Conservation (phyloP, 805 yeast genomes). For the Candida succiphila region DNA sequence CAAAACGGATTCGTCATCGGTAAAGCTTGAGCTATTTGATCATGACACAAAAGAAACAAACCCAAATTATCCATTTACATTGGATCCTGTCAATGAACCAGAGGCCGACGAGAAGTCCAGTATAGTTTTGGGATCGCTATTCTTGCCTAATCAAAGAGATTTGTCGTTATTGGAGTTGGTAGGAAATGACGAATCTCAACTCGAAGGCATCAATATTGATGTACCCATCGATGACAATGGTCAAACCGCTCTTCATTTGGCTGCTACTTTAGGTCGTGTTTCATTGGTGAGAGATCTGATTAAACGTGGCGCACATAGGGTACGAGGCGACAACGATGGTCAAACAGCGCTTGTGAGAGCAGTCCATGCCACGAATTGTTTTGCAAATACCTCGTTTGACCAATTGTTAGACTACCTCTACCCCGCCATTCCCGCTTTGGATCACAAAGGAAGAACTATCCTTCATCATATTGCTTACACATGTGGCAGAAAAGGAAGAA, state of each 20-base stretch:
- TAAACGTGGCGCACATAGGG: conserved; percentile 54
- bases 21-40: conserved; percentile 20
- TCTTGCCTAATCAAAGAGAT: conserved; percentile 30
- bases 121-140: conserved; percentile 38
- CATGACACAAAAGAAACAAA: conserved; percentile 29
- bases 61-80: conserved; percentile 36
- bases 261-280: conserved; percentile 79
- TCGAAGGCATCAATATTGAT: conserved; percentile 47
- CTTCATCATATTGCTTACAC: conserved; percentile 81
- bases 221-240: conserved; percentile 91
- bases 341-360: conserved; percentile 84
- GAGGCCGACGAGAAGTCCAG: conserved; percentile 20
- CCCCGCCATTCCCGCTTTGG: conserved; percentile 60
- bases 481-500: conserved; percentile 67
- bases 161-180: conserved; percentile 16
- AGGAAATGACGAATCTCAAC: conserved; percentile 16
- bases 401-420: conserved; percentile 61
- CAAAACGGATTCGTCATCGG: conserved; percentile 7
- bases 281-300: conserved; percentile 63
- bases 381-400: conserved; percentile 68
- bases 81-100: conserved; percentile 32
- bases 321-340: conserved; percentile 70
- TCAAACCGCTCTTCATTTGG: conserved; percentile 92
- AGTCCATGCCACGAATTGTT: conserved; percentile 73
- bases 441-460: conserved; percentile 67